These are phyloP conservation scores for Hymenoscyphus infarciens DNA, from an alignment of 2,329 filamentous ascomycete genomes.

Conservation along the genomic window DNA sequence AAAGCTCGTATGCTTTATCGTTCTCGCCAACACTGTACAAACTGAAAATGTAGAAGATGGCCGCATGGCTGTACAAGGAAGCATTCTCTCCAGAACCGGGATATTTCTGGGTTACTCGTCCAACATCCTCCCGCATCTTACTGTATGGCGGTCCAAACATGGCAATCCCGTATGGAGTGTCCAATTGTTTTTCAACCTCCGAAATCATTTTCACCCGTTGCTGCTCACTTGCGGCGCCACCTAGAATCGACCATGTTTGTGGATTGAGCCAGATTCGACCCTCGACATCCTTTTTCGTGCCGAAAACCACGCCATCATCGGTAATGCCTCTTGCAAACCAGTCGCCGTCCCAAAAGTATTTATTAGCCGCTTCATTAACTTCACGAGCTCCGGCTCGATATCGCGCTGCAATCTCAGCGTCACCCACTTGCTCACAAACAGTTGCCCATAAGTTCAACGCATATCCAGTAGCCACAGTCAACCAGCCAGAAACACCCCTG, in stretches of 20 bases:
- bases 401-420: conserved; percentile 40
- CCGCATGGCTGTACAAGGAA: conserved; percentile 56
- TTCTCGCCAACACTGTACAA: conserved; percentile 48
- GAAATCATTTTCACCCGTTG: conserved; percentile 45
- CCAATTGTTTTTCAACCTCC: conserved; percentile 49
- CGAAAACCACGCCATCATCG: conserved; percentile 51
- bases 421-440: conserved; percentile 46
- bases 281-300: conserved; percentile 47
- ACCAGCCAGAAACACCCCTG: conserved; percentile 55
- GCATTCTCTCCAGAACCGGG: conserved; percentile 56
- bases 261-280: conserved; percentile 58
- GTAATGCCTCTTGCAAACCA: conserved; percentile 58
- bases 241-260: conserved; percentile 53
- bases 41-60: conserved; percentile 52
- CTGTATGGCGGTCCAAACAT: conserved; percentile 55
- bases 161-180: conserved; percentile 50
- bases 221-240: conserved; percentile 45
- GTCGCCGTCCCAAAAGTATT: conserved; percentile 52
- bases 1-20: conserved; percentile 48
- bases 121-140: conserved; percentile 55
- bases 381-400: conserved; percentile 44
- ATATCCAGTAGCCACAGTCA: conserved; percentile 53
- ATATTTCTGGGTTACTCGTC: conserved; percentile 56
- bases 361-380: conserved; percentile 49
- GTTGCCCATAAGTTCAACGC: conserved; percentile 51